Base-by-base conservation (phyloP, 192 early-diverging fungal genomes). In the Linderina pennispora region DNA sequence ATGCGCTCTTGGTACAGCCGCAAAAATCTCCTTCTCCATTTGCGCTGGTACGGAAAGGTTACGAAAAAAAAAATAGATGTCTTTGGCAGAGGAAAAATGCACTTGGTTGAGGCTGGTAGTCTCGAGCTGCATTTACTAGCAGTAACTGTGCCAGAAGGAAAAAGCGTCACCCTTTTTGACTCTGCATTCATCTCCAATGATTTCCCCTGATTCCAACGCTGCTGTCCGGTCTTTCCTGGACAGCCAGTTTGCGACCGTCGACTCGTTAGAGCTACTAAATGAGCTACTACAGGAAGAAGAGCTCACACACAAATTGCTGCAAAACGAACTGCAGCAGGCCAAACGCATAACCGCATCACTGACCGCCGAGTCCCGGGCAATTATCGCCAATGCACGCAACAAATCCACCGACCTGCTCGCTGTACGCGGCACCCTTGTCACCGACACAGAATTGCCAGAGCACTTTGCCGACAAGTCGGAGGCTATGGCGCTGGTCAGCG, bases 21-120 rank as follows among this genome's bases (percentile, higher is more conserved):
- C 14, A 69, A 38, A n/a, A 53, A 69, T 69, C 37, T 69, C 58
- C 41, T 69, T 69, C 39, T 69, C 65, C 65, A 69, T 69, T 20
- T 8, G 9, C 19, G 11, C 17, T 38, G 33, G 23, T 37, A 19
- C 19, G 16, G 15, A 20, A 16, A 16, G 17, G 36, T 6, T 18
- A 39, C 18, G 19, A 20, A 46, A 22, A 40, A 21, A 18, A 6
- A n/a, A n/a, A n/a, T n/a, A n/a, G n/a, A n/a, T n/a, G n/a, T n/a
- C n/a, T n/a, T n/a, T n/a, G n/a, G n/a, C n/a, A n/a, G n/a, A n/a
- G n/a, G n/a, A n/a, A n/a, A n/a, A n/a, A n/a, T n/a, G n/a, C n/a
- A n/a, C n/a, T n/a, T n/a, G n/a, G n/a, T n/a, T n/a, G n/a, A n/a
- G n/a, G n/a, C n/a, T n/a, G n/a, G n/a, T n/a, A n/a, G n/a, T n/a